A percentile compares a stretch with the other conserved stretches of the same genome.
Conservation (phyloP, 2,329 filamentous ascomycete genomes). For the Ophiostoma triangulosporum region DNA sequence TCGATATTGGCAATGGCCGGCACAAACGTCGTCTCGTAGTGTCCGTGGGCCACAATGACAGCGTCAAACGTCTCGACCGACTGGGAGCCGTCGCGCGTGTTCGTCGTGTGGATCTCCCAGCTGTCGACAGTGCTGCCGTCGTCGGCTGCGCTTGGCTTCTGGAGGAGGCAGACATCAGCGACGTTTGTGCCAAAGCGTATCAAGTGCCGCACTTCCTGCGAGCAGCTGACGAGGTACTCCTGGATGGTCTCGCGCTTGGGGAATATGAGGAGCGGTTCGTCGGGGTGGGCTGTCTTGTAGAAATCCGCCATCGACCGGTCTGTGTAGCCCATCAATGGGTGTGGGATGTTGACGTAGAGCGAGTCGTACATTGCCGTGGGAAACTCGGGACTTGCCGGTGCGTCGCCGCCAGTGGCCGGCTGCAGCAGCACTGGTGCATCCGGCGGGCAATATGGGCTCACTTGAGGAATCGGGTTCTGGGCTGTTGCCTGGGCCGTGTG, state of each 20-base stretch:
- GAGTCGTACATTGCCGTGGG: constrained; percentile 73
- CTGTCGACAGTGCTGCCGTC: constrained; percentile 19
- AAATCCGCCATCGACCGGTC: constrained; percentile 47
- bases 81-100: constrained; percentile 15
- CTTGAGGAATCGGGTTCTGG: constrained; percentile 50
- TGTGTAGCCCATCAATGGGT: constrained; percentile 66
- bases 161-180: constrained; percentile 35
- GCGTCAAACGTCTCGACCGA: constrained; percentile 49
- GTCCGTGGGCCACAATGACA: constrained; percentile 61
- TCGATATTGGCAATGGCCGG: constrained; percentile 47
- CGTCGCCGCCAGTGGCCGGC: constrained; percentile 9
- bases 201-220: constrained; percentile 49
- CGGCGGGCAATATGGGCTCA: constrained; percentile 45
- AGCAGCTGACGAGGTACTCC: constrained; percentile 60
- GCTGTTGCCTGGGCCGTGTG: constrained; percentile 44
- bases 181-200: constrained; percentile 62
- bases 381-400: constrained; percentile 40
- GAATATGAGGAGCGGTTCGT: constrained; percentile 43
- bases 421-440: constrained; percentile 47
- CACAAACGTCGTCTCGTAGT: constrained; percentile 57
- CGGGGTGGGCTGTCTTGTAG: constrained; percentile 26
- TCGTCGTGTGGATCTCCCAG: constrained; percentile 49
- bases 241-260: constrained; percentile 59
- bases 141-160: constrained; percentile 14
- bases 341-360: constrained; percentile 78